Conservation (phyloP, 805 yeast species). For the Candida sakaeoensis region DNA sequence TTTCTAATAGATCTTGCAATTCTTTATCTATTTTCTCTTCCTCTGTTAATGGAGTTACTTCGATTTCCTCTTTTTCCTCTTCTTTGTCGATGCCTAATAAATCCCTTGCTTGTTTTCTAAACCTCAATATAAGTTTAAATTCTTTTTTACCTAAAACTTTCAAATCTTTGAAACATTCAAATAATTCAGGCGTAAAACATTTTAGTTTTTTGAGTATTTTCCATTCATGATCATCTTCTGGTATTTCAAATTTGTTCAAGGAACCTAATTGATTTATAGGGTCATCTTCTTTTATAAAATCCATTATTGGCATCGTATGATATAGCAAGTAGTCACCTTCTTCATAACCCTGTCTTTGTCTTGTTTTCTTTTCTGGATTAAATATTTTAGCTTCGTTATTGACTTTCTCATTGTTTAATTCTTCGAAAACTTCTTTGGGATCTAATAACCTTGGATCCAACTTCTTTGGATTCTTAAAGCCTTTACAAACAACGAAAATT, state of each 20-base stretch:
- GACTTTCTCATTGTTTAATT: slow-evolving; percentile 62
- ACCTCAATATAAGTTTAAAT: slow-evolving; percentile 76
- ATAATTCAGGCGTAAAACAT: slow-evolving; percentile 72
- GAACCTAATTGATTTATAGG: slow-evolving; percentile 82
- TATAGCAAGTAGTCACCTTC: slow-evolving; percentile 79
- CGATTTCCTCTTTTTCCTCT: slow-evolving; percentile 50
- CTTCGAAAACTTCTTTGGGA: slow-evolving; percentile 92
- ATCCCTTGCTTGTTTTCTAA: slow-evolving; percentile 86
- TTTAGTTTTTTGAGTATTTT: slow-evolving; percentile 65
- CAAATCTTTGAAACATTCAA: slow-evolving; percentile 84
- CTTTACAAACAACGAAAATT: slow-evolving; percentile 94
- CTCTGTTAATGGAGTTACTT: slow-evolving; percentile 72
- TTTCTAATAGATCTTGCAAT: slow-evolving; percentile 66
- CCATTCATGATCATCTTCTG: slow-evolving; percentile 62
- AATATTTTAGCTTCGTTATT: slow-evolving; percentile 87
- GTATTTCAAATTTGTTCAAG: slow-evolving; percentile 61
- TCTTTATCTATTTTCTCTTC: slow-evolving; percentile 89
- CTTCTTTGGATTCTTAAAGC: slow-evolving; percentile 94
- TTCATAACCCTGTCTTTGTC: slow-evolving; percentile 95
- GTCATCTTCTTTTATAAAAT: slow-evolving; percentile 76
- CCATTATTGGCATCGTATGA: slow-evolving; percentile 71
- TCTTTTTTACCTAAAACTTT: slow-evolving; percentile 94
- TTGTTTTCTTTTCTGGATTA: slow-evolving; percentile 87
- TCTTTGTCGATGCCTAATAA: slow-evolving; percentile 62
- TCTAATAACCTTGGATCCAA: slow-evolving; percentile 90